Base-by-base conservation (phyloP, 2,329 filamentous ascomycete genomes). In the Huntiella omanensis region DNA sequence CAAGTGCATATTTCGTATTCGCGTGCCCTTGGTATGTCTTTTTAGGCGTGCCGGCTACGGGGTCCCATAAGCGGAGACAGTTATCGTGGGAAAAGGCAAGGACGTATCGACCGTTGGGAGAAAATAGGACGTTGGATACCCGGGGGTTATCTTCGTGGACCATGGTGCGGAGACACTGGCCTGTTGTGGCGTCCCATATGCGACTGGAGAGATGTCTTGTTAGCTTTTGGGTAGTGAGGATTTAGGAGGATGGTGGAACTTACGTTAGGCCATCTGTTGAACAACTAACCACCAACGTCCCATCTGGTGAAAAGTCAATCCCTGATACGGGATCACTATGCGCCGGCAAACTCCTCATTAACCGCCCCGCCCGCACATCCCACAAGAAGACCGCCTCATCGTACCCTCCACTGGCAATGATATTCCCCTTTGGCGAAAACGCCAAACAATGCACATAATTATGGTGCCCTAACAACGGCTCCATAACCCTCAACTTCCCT, bases 371-470 rank as follows among this genome's bases (percentile, higher is more conserved):
- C 11, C 91, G 73, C 11, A 96, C 83, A 60, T 98, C 91, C 91
- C 91, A 98, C 4, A 98, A 64, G 53, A 94, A 95, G 0, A 98
- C 85, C 4, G 91, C 91, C 65, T 98, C 91, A 54, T 98, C 91
- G 62, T 95, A 96, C 52, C 83, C 92, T 10, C 91, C 91, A 53
- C 83, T 92, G 12, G 87, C 91, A 33, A 98, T 73, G 58, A 96
- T 94, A 58, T 98, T 98, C 17, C 91, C 91, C 60, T 95, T 96
- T 1, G 91, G 91, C n/a, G 84, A 88, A 61, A 96, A 96, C 4
- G 87, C 86, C 33, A 98, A 68, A 43, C 81, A 85, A 62, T 93
- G 94, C 32, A 98, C 80, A 61, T 96, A 96, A 62, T 92, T 96
- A 61, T 95, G 86, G 56, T 98, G 91, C 2, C 91, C 88, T 17